Percentiles rank a stretch among this genome's conserved stretches.
phyloP scores from a whole-genome alignment of 192 early-diverging fungal species.

The Cladochytrium replicatum region DNA sequence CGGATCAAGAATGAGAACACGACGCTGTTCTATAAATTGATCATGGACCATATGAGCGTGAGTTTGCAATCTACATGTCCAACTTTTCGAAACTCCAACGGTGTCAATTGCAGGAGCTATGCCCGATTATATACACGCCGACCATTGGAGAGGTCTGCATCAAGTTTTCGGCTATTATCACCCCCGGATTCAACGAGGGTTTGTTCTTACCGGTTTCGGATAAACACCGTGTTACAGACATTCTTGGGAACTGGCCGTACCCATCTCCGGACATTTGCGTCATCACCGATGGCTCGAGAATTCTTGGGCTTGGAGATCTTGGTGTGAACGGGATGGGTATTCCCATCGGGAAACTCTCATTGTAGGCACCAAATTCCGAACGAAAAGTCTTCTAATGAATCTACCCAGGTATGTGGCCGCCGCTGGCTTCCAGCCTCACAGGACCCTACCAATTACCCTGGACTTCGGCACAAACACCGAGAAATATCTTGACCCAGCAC shows the following conservation, averaged over 20 bases:
- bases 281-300: conserved; percentile 89
- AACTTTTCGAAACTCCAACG: no score
- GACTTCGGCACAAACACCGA: conserved; percentile 89
- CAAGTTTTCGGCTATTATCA: conserved; percentile 80
- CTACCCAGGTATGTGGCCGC: no score
- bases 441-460: conserved; percentile 81
- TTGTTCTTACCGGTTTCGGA: conserved; percentile 77
- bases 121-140: conserved; percentile 40
- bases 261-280: conserved; percentile 74
- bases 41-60: conserved; percentile 57
- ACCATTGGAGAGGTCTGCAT: conserved; percentile 59
- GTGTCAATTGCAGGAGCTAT: conserved; percentile 3
- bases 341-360: conserved; percentile 87
- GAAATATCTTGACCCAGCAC: conserved; percentile 57
- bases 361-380: conserved; percentile 67
- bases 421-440: conserved; percentile 70
- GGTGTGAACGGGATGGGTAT: conserved; percentile 96
- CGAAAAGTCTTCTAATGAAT: background rate
- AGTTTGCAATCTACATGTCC: no score
- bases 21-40: conserved; percentile 66
- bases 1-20: conserved; percentile 69
- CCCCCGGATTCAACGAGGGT: conserved; percentile 67
- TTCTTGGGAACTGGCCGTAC: conserved; percentile 70
- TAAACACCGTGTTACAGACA: conserved; percentile 59
- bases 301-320: conserved; percentile 88